Base-by-base conservation (phyloP, 352 stramenopile species). In the Globisporangium abappressorium region DNA sequence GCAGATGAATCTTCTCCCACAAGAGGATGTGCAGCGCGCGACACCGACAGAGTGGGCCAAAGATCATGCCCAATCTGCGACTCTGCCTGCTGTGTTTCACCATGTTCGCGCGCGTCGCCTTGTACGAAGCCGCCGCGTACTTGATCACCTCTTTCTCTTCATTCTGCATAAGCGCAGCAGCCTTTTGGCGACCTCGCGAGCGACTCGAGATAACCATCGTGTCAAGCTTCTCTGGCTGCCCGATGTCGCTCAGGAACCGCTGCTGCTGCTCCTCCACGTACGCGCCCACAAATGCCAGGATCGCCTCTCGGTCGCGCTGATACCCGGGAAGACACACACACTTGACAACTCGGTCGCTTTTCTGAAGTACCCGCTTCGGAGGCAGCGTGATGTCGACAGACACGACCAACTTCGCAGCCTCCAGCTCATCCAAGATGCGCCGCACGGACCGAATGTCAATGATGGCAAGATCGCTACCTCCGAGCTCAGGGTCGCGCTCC, bases 391-490 rank as follows among this genome's bases (percentile, higher is more conserved):
- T 87, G 73, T 92, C 84, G 56, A 93, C 72, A 9, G 74, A 87
- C 5, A 81, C 70, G 12, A 92, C 55, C 30, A 72, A 68, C 15
- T 85, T 81, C 5, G 79, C 68, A 4, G 72, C 72, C 14, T 85
- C 78, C 38, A 93, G 70, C 53, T 92, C 82, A 46, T 89, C 78
- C 1, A 93, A 59, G 66, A 92, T 89, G 28, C 83, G 79, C 6
- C 75, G 77, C 7, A 93, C 75, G 20, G 85, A 93, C 3, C 85
- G 82, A 64, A 87, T 82, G 55, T 93, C 85, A 54, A 93, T 81
- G 14, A 76, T 69, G 9, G 66, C 73, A n/a, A 71, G 64, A 34
- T 84, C 79, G 24, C 57, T 68, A 1, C 67, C 70, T 2, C 65
- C 72, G 1, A 78, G 47, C 5, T 57, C 49, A 4, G 72, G 57